Base-by-base conservation (phyloP, 352 stramenopile genomes). In the Elongisporangium undulatum region DNA sequence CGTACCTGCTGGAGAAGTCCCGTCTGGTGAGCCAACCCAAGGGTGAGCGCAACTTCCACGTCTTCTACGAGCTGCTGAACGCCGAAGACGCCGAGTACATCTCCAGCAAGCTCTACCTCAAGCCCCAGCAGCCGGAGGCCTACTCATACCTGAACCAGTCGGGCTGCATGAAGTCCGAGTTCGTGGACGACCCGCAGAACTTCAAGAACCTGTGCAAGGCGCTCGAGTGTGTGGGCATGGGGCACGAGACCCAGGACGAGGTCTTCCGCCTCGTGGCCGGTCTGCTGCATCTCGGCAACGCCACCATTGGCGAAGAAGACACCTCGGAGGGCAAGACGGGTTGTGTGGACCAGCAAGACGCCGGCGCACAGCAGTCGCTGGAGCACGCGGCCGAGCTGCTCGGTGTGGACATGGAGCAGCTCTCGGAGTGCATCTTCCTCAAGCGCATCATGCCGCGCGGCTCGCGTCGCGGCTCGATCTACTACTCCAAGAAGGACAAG, bases 11-110 rank as follows among this genome's bases (percentile, higher is more conserved):
- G 7, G 85, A 94, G 62, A 94, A 94, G 65, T 90, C 82, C 41
- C 81, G 85, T 17, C 62, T 94, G 4, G 85, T 94, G 48, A 82
- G 75, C 56, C 86, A 92, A 51, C 78, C 80, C 1, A 74, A 79
- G 21, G 80, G 82, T 9, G 86, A 95, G 51, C 82, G 86, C 49
- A 95, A 95, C 63, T 95, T 92, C 26, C 86, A 95, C 67, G 77
- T 95, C 6, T 95, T 95, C 55, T 95, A 95, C 63, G 82, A 95
- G 64, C 58, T 93, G 39, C 66, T 93, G 34, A 62, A 87, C 59
- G 78, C 79, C 4, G 66, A 87, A 16, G 68, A 88, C 24, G 70
- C 66, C 0, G 69, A 79, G 49, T 76, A 79, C 51, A n/a, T 89
- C 12, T 63, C 73, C 22, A 75, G 67, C 17, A 61, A 56, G 22